Percentiles rank a stretch among this genome's conserved stretches.
These are phyloP conservation scores for Themeda triandra DNA, from an alignment of 176 grass and related monocot genomes.

Conservation along the genomic window DNA sequence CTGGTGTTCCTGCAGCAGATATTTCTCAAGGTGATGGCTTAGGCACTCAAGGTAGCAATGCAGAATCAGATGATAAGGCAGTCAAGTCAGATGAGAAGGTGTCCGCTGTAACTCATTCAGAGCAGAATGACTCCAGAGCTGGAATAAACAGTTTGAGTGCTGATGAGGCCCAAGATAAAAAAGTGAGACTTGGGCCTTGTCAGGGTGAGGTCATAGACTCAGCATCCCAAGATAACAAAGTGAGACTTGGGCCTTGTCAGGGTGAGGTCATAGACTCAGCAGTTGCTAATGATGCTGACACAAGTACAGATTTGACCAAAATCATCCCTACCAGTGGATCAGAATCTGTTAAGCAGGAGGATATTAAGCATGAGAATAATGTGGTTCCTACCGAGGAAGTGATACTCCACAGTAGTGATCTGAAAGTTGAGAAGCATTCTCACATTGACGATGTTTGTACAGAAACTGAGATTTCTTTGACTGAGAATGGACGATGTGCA, in stretches of 20 bases:
- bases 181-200: background rate
- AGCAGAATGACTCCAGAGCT: slow-evolving; percentile 3
- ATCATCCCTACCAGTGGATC: background rate
- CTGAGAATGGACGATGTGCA: slow-evolving; percentile 30
- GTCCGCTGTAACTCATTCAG: slow-evolving; percentile 2
- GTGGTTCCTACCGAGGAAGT: slow-evolving; percentile 28
- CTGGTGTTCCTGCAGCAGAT: background rate
- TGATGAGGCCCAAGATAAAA: slow-evolving; percentile 25
- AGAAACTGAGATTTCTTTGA: slow-evolving; percentile 18
- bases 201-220: slow-evolving; percentile 48
- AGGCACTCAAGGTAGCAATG: background rate
- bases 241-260: slow-evolving; percentile 3
- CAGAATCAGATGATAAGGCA: slow-evolving; percentile 6
- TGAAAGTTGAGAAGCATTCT: slow-evolving; percentile 23
- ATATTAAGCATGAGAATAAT: slow-evolving; percentile 33
- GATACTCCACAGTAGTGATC: slow-evolving; percentile 16
- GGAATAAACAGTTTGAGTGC: background rate
- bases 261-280: slow-evolving; percentile 45
- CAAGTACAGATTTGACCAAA: slow-evolving; percentile 11
- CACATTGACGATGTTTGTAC: background rate
- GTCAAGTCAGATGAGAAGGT: slow-evolving; percentile 15
- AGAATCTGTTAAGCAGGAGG: slow-evolving; percentile 31
- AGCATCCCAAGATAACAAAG: slow-evolving; percentile 17
- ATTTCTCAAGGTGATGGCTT: slow-evolving; percentile 23
- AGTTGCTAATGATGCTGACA: slow-evolving; percentile 10